A percentile compares a stretch with the other conserved stretches of the same genome.
phyloP scores from a whole-genome alignment of 306 rosid genomes.

The Boehmeria nivea region DNA sequence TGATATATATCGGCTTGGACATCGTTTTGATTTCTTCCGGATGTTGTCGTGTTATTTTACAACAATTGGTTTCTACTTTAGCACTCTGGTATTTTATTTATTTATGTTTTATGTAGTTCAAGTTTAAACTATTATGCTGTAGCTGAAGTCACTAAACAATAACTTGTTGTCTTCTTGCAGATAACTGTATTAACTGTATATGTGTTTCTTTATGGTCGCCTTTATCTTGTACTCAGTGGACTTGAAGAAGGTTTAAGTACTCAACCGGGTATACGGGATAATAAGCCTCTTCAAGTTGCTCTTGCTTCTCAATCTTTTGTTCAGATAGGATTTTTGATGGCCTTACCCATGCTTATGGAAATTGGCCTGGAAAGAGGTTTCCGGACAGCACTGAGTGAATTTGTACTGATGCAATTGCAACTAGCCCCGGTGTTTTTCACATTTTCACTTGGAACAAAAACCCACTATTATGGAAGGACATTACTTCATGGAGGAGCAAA shows the following conservation, averaged over 20 bases:
- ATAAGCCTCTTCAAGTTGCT: constrained; percentile 96
- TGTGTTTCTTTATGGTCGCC: constrained; percentile 92
- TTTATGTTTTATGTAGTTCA: background rate
- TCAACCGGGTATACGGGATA: constrained; percentile 73
- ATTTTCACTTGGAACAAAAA: constrained; percentile 91
- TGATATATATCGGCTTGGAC: constrained; percentile 94
- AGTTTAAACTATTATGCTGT: background rate
- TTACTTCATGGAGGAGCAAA: constrained; percentile 98
- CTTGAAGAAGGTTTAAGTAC: constrained; percentile 87
- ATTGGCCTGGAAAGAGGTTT: constrained; percentile 96
- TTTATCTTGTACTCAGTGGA: constrained; percentile 93
- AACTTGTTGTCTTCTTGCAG: constrained; percentile 44
- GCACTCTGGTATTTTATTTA: constrained; percentile 60
- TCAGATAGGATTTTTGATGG: constrained; percentile 93
- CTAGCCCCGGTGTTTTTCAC: constrained; percentile 96
- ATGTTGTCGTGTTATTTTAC: constrained; percentile 96
- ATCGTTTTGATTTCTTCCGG: constrained; percentile 93
- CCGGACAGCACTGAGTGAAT: constrained; percentile 93
- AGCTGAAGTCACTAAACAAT: constrained; percentile 14
- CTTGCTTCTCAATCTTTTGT: constrained; percentile 96
- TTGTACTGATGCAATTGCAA: constrained; percentile 90
- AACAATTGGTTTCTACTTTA: constrained; percentile 90
- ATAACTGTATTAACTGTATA: constrained; percentile 91
- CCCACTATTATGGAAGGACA: constrained; percentile 95
- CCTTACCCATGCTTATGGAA: constrained; percentile 97